Evolutionary conservation across 129 eudicot genomes (phyloP).

Genomic region (Kitagawia praeruptora): DNA sequence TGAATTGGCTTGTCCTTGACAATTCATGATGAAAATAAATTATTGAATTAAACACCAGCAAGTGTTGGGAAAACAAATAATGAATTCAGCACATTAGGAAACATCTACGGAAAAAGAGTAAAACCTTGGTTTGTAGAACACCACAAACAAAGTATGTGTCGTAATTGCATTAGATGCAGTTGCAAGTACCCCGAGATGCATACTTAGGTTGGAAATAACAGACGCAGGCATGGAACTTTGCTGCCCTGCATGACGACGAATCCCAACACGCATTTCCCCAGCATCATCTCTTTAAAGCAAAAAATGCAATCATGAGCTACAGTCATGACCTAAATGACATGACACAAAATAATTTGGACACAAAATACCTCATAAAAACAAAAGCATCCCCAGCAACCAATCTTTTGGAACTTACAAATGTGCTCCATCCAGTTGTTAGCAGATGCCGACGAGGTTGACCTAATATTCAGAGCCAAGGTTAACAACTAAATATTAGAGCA

Average conservation of each 20-base stretch:
- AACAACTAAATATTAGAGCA: not conserved
- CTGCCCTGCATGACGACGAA: slow-evolving; percentile 47
- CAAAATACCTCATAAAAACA: slow-evolving; percentile 56
- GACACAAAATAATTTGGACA: not conserved
- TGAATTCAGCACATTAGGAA: not conserved
- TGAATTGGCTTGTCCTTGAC: slow-evolving; percentile 61
- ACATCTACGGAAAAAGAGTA: not conserved
- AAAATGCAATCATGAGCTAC: slow-evolving; percentile 5
- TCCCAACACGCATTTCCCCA: slow-evolving; percentile 58
- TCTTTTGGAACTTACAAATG: slow-evolving; percentile 61
- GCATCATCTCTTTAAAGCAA: slow-evolving; percentile 34
- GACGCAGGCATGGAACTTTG: slow-evolving; percentile 51
- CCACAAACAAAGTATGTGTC: slow-evolving; percentile 45
- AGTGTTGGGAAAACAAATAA: not conserved
- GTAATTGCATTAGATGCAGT: slow-evolving; percentile 60
- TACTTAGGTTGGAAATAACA: slow-evolving; percentile 63
- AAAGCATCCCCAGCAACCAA: slow-evolving; percentile 63
- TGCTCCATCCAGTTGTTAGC: slow-evolving; percentile 73
- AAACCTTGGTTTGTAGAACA: slow-evolving; percentile 65
- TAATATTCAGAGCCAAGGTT: slow-evolving; percentile 13
- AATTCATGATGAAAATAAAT: not conserved
- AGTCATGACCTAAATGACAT: not conserved
- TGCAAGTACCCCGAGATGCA: slow-evolving; percentile 74
- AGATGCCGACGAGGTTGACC: slow-evolving; percentile 72
- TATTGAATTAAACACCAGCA: not conserved